These are phyloP conservation scores for Podospora bellae-mahoneyi DNA, from an alignment of 495 filamentous ascomycete genomes.

Conservation along the genomic window DNA sequence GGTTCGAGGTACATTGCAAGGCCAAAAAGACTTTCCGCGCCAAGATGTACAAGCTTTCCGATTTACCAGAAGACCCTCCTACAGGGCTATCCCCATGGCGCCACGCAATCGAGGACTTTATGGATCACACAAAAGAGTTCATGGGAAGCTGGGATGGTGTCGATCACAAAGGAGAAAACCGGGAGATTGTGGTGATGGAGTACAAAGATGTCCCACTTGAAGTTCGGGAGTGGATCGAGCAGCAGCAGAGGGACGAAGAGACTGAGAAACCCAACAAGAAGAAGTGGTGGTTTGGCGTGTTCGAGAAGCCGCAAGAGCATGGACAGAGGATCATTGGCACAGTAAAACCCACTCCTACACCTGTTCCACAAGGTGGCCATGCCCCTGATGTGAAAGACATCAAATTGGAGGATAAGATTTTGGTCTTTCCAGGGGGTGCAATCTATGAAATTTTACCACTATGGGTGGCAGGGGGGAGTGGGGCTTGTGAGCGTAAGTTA, in stretches of 20 bases:
- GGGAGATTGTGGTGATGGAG: constrained; percentile 37
- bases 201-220: constrained; percentile 30
- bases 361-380: background rate
- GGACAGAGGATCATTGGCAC: constrained; percentile 20
- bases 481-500: constrained; percentile 33
- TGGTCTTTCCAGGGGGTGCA: constrained; percentile 33
- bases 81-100: constrained; percentile 30
- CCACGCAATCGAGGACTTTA: constrained; percentile 26
- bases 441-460: constrained; percentile 36
- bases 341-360: constrained; percentile 17
- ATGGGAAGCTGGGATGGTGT: constrained; percentile 36
- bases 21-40: constrained; percentile 27
- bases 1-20: constrained; percentile 32
- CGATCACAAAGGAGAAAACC: constrained; percentile 31
- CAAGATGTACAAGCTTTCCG: constrained; percentile 31
- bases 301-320: constrained; percentile 29
- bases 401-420: constrained; percentile 32
- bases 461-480: constrained; percentile 33
- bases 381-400: constrained; percentile 2
- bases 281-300: constrained; percentile 31
- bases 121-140: constrained; percentile 22
- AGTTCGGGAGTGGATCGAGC: constrained; percentile 34
- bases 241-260: constrained; percentile 24
- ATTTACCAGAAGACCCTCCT: constrained; percentile 24
- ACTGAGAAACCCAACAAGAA: constrained; percentile 15